Conservation (phyloP, 805 yeast species). For the Ogataea saltuana region DNA sequence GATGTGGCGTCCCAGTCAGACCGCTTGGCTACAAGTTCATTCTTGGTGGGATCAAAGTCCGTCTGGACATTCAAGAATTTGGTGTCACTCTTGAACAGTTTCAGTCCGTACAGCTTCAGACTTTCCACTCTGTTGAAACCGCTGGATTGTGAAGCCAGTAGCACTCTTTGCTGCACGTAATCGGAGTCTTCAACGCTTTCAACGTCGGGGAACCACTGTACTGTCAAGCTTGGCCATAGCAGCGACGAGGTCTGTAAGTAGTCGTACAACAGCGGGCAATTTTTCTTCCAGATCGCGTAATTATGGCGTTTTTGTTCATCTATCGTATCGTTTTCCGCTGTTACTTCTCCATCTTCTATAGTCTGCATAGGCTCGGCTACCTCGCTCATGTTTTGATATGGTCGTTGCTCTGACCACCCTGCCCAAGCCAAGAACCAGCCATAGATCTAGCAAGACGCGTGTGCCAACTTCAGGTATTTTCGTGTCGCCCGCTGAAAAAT, state of each 20-base stretch:
- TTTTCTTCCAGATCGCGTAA: constrained; percentile 63
- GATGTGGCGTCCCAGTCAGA: constrained; percentile 14
- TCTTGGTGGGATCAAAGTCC: constrained; percentile 39
- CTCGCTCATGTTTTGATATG: not conserved
- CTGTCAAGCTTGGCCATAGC: constrained; percentile 65
- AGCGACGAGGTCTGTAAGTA: constrained; percentile 51
- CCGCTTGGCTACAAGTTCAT: constrained; percentile 32
- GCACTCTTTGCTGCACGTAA: constrained; percentile 41
- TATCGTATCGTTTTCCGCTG: constrained; percentile 5
- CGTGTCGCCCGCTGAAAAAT: not conserved
- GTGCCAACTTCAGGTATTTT: not conserved
- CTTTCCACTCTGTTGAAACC: constrained; percentile 41
- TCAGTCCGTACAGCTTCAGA: constrained; percentile 23
- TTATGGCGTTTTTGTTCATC: constrained; percentile 23
- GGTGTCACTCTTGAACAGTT: constrained; percentile 15
- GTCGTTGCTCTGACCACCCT: too few species aligned
- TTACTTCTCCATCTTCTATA: not conserved
- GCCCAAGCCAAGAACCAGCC: too few species aligned
- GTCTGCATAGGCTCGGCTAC: constrained; percentile 3
- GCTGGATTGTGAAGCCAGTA: constrained; percentile 66
- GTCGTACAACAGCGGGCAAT: constrained; percentile 56
- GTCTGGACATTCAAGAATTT: constrained; percentile 27
- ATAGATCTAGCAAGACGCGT: constrained; percentile 2
- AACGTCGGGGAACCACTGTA: constrained; percentile 64
- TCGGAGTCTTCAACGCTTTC: constrained; percentile 29